phyloP scores from a whole-genome alignment of 768 basidiomycete species.

The Mycena indigotica region DNA sequence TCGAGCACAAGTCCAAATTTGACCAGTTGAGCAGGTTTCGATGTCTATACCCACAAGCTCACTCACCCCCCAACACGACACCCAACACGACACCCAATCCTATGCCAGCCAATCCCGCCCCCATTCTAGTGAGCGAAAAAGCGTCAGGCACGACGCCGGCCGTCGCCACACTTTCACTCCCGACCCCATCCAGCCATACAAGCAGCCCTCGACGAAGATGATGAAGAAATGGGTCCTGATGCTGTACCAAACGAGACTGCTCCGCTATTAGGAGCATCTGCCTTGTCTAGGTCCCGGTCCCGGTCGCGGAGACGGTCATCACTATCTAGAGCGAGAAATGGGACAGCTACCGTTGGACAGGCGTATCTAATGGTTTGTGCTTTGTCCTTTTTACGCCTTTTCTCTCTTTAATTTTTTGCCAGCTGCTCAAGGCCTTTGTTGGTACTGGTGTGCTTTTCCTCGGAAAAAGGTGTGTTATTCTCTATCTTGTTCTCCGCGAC shows the following conservation, averaged over 20 bases:
- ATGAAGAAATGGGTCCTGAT: conserved; percentile 40
- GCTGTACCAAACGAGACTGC: conserved; percentile 47
- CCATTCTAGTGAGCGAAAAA: conserved; percentile 65
- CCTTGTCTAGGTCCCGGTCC: conserved; percentile 30
- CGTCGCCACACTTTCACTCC: too few species aligned
- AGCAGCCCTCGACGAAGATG: conserved; percentile 86
- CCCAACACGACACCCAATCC: too few species aligned
- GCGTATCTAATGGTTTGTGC: conserved; percentile 85
- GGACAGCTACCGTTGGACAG: conserved; percentile 88
- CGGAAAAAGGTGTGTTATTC: conserved; percentile 77
- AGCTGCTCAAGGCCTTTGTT: conserved; percentile 92
- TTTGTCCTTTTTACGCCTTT: conserved; percentile 1
- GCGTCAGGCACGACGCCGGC: too few species aligned
- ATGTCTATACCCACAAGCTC: conserved; percentile 92
- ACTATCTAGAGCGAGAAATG: conserved; percentile 62
- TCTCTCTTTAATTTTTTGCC: background rate
- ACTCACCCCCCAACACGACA: conserved; percentile 89
- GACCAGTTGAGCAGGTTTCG: conserved; percentile 63
- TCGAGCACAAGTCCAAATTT: conserved; percentile 17
- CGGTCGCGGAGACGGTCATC: conserved; percentile 58
- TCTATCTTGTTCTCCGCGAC: background rate
- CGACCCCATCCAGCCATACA: too few species aligned
- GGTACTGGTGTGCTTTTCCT: conserved; percentile 96
- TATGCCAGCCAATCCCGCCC: conserved; percentile 87
- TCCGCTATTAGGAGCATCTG: conserved; percentile 50